A percentile compares a stretch with the other conserved stretches of the same genome.
Evolutionary conservation across 2,329 filamentous ascomycete genomes (phyloP).

Genomic region (Fusarium algeriense): DNA sequence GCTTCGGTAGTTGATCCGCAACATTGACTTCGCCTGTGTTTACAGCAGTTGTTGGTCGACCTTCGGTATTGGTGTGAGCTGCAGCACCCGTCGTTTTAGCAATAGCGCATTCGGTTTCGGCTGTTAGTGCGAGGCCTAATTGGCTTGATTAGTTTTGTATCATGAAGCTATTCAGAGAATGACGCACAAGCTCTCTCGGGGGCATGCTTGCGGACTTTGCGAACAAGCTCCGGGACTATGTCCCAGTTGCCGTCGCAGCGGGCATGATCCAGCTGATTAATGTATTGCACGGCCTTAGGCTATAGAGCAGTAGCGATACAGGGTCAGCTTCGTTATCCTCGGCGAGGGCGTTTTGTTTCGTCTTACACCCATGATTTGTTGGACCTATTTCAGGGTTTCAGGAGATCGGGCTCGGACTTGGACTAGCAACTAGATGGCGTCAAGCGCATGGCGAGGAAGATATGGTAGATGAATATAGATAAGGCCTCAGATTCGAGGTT

Average conservation of each 20-base stretch:
- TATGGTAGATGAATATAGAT: background rate
- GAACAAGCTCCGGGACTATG: conserved; percentile 86
- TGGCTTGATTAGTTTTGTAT: conserved; percentile 22
- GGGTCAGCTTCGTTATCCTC: conserved; percentile 36
- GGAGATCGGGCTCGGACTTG: conserved; percentile 42
- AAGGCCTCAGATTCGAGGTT: conserved; percentile 13
- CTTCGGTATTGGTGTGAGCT: conserved; percentile 34
- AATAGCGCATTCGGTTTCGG: conserved; percentile 76
- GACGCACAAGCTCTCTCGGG: conserved; percentile 83
- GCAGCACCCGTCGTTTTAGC: conserved; percentile 62
- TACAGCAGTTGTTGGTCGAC: conserved; percentile 58
- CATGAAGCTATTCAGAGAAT: conserved; percentile 8
- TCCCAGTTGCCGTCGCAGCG: conserved; percentile 91
- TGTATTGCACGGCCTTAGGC: conserved; percentile 85
- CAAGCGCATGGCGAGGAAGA: conserved; percentile 43
- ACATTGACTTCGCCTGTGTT: conserved; percentile 60
- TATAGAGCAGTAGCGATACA: conserved; percentile 47
- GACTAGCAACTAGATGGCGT: conserved; percentile 42
- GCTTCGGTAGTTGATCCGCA: conserved; percentile 60
- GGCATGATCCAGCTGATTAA: conserved; percentile 84
- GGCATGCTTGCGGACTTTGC: conserved; percentile 95
- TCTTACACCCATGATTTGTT: conserved; percentile 56
- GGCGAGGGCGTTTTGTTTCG: conserved; percentile 20
- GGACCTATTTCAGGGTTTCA: conserved; percentile 49
- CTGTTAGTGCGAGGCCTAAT: conserved; percentile 76